These are phyloP conservation scores for Chenopodium formosanum DNA, from an alignment of 148 eudicot species.

Conservation along the genomic window DNA sequence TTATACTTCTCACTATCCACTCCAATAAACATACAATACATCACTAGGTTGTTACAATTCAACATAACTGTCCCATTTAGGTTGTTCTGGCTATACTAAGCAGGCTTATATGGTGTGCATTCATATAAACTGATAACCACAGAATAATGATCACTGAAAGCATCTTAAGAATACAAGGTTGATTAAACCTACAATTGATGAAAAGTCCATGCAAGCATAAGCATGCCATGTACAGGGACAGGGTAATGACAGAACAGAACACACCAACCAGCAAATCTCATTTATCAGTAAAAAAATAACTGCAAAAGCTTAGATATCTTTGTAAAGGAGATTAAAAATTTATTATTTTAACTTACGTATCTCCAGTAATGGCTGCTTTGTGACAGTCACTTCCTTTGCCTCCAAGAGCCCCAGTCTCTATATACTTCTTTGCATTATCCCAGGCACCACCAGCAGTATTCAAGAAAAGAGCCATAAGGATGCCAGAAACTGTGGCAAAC, in stretches of 20 bases:
- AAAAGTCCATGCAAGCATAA: not conserved
- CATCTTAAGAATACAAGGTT: too few species aligned
- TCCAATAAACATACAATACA: too few species aligned
- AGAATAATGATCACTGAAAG: not conserved
- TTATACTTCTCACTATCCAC: too few species aligned
- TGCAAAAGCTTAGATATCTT: not conserved
- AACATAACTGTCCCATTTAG: too few species aligned
- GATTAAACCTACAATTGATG: not conserved
- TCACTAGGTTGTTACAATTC: too few species aligned
- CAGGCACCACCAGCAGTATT: constrained; percentile 99
- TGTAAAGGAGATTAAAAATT: not conserved
- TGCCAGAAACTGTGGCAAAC: constrained; percentile 99
- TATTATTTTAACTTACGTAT: constrained; percentile 74
- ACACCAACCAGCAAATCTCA: not conserved
- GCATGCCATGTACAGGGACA: not conserved
- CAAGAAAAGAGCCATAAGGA: constrained; percentile 98
- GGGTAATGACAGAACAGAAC: not conserved
- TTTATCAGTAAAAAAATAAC: not conserved
- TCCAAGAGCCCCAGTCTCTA: constrained; percentile 97
- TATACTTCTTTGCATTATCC: constrained; percentile 99
- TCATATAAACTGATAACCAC: too few species aligned
- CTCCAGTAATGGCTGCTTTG: constrained; percentile 97
- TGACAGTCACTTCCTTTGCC: constrained; percentile 98
- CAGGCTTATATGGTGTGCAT: too few species aligned
- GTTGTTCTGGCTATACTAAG: too few species aligned